Conservation (phyloP, 2,329 filamentous ascomycete species). For the Nemania sp. region DNA sequence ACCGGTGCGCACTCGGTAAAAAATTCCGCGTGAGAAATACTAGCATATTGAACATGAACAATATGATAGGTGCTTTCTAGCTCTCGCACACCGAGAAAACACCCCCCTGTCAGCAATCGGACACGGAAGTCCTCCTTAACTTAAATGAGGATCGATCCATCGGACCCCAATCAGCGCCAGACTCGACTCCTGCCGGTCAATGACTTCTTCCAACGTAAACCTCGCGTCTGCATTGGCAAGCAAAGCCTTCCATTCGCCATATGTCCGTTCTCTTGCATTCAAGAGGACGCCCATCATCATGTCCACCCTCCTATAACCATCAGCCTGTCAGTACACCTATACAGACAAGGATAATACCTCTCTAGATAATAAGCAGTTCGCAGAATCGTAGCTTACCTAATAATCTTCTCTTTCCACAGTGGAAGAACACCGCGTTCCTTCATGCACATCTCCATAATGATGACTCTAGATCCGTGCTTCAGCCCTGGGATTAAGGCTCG, state of each 20-base stretch:
- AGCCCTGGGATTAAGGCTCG: constrained; percentile 26
- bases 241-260: constrained; percentile 16
- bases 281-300: constrained; percentile 25
- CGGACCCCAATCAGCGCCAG: constrained; percentile 22
- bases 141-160: not conserved
- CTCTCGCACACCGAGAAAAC: constrained; percentile 2
- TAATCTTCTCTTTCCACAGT: constrained; percentile 24
- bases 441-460: constrained; percentile 35
- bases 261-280: constrained; percentile 21
- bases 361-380: not conserved
- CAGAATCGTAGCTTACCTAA: constrained; percentile 14
- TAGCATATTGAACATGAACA: not conserved
- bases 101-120: not conserved
- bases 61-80: not conserved
- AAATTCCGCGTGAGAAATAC: not conserved
- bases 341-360: too few species aligned
- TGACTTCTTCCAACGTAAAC: constrained; percentile 22
- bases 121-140: not conserved
- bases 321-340: not conserved
- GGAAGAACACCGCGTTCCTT: constrained; percentile 21
- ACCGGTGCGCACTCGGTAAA: not conserved
- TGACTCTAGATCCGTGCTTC: constrained; percentile 23
- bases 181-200: constrained; percentile 12
- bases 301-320: not conserved
- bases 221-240: constrained; percentile 6